These are phyloP conservation scores for Fusarium sp. DNA, from an alignment of 2,329 filamentous ascomycete species.

Conservation along the genomic window DNA sequence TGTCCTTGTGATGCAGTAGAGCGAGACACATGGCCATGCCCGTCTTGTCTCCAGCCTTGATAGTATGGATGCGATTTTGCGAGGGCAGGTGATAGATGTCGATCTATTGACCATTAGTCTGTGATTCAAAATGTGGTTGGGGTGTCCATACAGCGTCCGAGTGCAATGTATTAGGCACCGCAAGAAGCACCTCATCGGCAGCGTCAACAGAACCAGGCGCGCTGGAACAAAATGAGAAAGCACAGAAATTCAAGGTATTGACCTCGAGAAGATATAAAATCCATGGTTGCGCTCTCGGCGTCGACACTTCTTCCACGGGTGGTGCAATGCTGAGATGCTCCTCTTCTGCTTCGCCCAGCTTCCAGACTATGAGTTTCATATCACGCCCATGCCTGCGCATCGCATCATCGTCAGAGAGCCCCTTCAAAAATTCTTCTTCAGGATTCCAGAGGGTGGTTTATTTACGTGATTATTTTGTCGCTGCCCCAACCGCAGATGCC, in stretches of 20 bases:
- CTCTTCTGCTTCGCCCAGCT: constrained; percentile 73
- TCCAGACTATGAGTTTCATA: constrained; percentile 88
- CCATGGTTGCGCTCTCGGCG: constrained; percentile 77
- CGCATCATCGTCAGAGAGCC: not conserved
- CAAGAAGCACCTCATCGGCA: constrained; percentile 71
- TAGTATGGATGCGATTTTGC: constrained; percentile 74
- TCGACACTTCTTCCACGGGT: constrained; percentile 73
- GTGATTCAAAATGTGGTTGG: not conserved
- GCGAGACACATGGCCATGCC: constrained; percentile 92
- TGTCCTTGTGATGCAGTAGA: constrained; percentile 65
- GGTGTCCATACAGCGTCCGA: constrained; percentile 71
- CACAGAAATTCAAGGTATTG: constrained; percentile 96
- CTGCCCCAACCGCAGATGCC: constrained; percentile 77
- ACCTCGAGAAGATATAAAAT: constrained; percentile 86
- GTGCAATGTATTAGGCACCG: constrained; percentile 82
- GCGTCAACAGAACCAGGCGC: constrained; percentile 42
- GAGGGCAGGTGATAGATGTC: constrained; percentile 88
- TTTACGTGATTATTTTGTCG: constrained; percentile 87
- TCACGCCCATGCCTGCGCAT: constrained; percentile 85
- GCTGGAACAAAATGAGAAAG: constrained; percentile 75
- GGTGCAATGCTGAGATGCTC: constrained; percentile 73
- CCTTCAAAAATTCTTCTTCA: accelerated
- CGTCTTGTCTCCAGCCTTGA: constrained; percentile 64
- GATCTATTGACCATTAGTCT: constrained; percentile 61
- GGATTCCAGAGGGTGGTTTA: constrained; percentile 59